Conservation (phyloP, 176 grass and related monocot genomes). For the Dactylis glomerata region DNA sequence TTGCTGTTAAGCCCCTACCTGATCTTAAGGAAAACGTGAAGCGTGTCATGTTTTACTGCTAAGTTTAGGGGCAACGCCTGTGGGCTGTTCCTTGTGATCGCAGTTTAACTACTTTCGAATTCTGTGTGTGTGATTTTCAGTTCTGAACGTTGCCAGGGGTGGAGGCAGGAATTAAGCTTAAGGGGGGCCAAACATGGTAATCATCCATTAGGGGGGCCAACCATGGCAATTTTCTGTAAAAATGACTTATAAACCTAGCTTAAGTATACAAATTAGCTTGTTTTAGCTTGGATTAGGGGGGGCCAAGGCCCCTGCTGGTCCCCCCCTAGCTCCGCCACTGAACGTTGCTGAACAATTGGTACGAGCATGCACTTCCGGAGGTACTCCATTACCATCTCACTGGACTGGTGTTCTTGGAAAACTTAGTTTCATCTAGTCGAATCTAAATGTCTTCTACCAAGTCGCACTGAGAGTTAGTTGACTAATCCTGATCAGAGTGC, state of each 20-base stretch:
- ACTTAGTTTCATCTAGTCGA: neutral
- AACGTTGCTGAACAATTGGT: neutral
- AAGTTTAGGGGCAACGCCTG: neutral
- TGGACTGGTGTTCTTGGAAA: neutral
- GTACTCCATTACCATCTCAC: neutral
- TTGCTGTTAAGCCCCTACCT: conserved; percentile 53
- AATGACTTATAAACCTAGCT: too few relatives aligned
- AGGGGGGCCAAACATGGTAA: too few relatives aligned
- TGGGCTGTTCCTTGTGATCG: neutral
- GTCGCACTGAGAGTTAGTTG: neutral
- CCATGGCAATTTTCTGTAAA: too few relatives aligned
- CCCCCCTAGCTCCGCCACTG: too few relatives aligned
- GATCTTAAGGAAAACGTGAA: conserved; percentile 64
- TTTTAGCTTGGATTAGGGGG: too few relatives aligned
- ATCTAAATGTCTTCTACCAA: neutral
- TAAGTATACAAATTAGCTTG: too few relatives aligned
- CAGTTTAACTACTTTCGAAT: neutral
- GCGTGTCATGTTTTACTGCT: conserved; percentile 73
- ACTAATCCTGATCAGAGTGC: neutral
- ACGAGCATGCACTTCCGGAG: neutral
- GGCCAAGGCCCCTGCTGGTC: too few relatives aligned
- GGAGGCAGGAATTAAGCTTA: too few relatives aligned
- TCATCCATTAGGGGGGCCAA: too few relatives aligned
- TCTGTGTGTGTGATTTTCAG: neutral
- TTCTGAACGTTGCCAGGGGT: neutral